Evolutionary conservation across 139 green algal genomes (phyloP).

Genomic region (Micromonas commoda): DNA sequence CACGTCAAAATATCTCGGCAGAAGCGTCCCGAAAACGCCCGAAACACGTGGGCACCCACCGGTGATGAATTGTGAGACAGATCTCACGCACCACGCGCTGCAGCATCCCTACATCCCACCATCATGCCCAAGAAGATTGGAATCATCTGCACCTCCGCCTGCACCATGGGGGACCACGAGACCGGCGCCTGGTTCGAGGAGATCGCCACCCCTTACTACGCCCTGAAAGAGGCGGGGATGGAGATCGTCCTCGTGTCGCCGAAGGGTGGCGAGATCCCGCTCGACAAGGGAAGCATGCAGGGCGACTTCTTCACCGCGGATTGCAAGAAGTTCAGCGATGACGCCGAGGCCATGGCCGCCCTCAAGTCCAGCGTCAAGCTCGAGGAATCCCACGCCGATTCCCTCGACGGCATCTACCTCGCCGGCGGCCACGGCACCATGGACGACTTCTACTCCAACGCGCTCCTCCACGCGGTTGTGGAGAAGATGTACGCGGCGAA

Average conservation of each 20-base stretch:
- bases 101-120: too few species aligned
- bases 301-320: slow-evolving; percentile 28
- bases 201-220: slow-evolving; percentile 30
- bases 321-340: slow-evolving; percentile 23
- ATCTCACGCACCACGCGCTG: too few species aligned
- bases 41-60: too few species aligned
- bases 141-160: slow-evolving; percentile 20
- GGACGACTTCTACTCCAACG: slow-evolving; percentile 26
- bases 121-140: neutral
- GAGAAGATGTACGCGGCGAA: neutral
- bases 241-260: slow-evolving; percentile 6
- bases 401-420: slow-evolving; percentile 28
- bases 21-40: too few species aligned
- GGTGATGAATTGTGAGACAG: too few species aligned
- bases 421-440: slow-evolving; percentile 27
- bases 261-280: slow-evolving; percentile 21
- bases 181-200: slow-evolving; percentile 35
- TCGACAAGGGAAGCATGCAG: slow-evolving; percentile 8
- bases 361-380: slow-evolving; percentile 8
- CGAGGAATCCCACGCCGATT: neutral
- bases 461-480: slow-evolving; percentile 3
- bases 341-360: neutral
- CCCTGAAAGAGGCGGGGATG: slow-evolving; percentile 22
- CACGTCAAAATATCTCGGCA: too few species aligned
- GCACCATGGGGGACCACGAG: neutral